Percentiles rank a stretch among this genome's conserved stretches.
Conservation (phyloP, 352 stramenopile species). For the Phytophthora niederhauseri region DNA sequence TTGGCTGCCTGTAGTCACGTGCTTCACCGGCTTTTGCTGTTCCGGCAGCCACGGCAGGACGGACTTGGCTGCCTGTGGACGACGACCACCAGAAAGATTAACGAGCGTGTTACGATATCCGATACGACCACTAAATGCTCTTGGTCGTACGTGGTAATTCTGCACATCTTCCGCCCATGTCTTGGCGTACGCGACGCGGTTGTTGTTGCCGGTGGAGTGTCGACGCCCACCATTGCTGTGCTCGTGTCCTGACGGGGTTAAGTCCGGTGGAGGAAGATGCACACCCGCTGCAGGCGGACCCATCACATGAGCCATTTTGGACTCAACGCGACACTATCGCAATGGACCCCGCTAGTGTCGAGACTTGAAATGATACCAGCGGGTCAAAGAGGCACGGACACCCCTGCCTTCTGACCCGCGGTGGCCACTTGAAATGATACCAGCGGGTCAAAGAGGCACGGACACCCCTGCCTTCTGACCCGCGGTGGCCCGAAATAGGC, state of each 20-base stretch:
- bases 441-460: conserved; percentile 4
- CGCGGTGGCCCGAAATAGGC: conserved; percentile 29
- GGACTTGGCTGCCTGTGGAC: conserved; percentile 56
- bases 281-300: background rate
- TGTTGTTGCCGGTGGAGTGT: conserved; percentile 21
- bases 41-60: conserved; percentile 63
- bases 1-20: conserved; percentile 76
- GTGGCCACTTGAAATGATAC: too few relatives aligned
- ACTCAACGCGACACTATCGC: background rate
- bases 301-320: conserved; percentile 19
- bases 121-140: conserved; percentile 9
- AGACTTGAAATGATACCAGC: conserved; percentile 19
- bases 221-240: background rate
- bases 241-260: too few relatives aligned
- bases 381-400: conserved; percentile 5
- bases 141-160: conserved; percentile 55
- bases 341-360: background rate
- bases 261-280: conserved; percentile 11
- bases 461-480: conserved; percentile 17
- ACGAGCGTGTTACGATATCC: background rate
- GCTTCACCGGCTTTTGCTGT: conserved; percentile 56
- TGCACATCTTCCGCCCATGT: conserved; percentile 64
- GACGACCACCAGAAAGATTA: conserved; percentile 10
- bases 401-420: conserved; percentile 17
- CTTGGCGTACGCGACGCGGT: conserved; percentile 40